Base-by-base conservation (phyloP, 768 basidiomycete genomes). In the Sporobolomyces pararoseus region DNA sequence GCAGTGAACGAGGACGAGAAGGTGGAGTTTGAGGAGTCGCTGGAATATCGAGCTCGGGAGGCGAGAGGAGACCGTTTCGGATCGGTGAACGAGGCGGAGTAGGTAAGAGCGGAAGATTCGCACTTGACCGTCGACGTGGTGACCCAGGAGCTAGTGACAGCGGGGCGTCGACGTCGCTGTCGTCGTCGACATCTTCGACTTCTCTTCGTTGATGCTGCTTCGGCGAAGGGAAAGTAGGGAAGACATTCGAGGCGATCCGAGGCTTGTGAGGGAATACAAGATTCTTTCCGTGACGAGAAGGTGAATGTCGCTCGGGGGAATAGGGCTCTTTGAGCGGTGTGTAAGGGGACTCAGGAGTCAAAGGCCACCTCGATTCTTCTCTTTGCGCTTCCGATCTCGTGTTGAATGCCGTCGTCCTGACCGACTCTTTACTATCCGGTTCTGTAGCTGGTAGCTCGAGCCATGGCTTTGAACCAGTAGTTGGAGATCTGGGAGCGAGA, bases 241-340 rank as follows among this genome's bases (percentile, higher is more conserved):
- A 58, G 14, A 58, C 55, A 39, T 58, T 58, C 55, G 55, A 58
- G 3, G 55, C 19, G 25, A 44, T 14, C 4, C 42, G n/a, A 17
- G 58, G 58, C 42, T 59, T 59, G 58, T 59, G 58, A 12, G 58
- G 58, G 31, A 59, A 59, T 4, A 59, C 58, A 42, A 59, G 58
- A 32, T 21, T 46, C 39, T 59, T 59, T 7, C 58, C 58, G 2
- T 59, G 58, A 5, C 58, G 58, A 5, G 58, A 59, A 19, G 58
- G 58, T 3, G 58, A 59, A 39, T 59, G 58, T 31, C 58, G 39
- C 29, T 44, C 27, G 3, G 58, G 58, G 6, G 58, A 42, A 23
- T 59, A 59, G 23, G 58, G 58, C 31, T 59, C 58, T 27, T 59
- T 59, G 58, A 59, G 58, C 3, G 58, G 58, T 5, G 58, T 59